Base-by-base conservation (phyloP, 2,329 filamentous ascomycete genomes). In the Orbilia javanica region DNA sequence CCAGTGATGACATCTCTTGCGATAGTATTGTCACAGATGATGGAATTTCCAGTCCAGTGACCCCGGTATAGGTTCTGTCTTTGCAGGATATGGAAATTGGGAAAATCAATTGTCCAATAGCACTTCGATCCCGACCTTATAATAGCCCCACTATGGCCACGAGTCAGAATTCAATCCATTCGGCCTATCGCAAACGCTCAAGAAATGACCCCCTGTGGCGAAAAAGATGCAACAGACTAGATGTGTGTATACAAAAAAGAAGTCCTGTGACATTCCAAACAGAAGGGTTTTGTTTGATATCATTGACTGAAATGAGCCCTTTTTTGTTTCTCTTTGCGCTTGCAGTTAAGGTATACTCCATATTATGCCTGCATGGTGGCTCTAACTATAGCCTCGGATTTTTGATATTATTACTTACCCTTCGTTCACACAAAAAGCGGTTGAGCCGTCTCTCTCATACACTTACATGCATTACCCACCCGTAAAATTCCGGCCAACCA, bases 21-120 rank as follows among this genome's bases (percentile, higher is more conserved):
- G 67, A 71, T 63, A 71, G 22, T 53, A 42, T 22, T 50, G 44
- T 39, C 50, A 60, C n/a, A 62, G 50, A 71, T 63, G 50, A 71
- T 71, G 55, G 55, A 70, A 62, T 44, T 52, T 29, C 42, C 10
- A n/a, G 42, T 53, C 44, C 55, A 64, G 60, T 66, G 69, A 65
- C 29, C 46, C 31, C 11, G 53, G 20, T 60, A 42, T 60, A 6
- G 25, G 25, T 39, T 27, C 22, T n/a, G 8, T 42, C 39, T 18
- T n/a, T 8, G 11, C 36, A 63, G 57, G 36, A 48, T 48, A 31
- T 42, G 13, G 55, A 42, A 60, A 25, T 60, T 42, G 25, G 15
- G 20, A 60, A 27, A 15, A 1, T 15, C 31, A 60, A 60, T 64
- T 64, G 68, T 57, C 68, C 68, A 72, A 72, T 65, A 11, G 46